phyloP scores from a whole-genome alignment of 1,284 basidiomycete species.

The Laetiporus sulphureus region DNA sequence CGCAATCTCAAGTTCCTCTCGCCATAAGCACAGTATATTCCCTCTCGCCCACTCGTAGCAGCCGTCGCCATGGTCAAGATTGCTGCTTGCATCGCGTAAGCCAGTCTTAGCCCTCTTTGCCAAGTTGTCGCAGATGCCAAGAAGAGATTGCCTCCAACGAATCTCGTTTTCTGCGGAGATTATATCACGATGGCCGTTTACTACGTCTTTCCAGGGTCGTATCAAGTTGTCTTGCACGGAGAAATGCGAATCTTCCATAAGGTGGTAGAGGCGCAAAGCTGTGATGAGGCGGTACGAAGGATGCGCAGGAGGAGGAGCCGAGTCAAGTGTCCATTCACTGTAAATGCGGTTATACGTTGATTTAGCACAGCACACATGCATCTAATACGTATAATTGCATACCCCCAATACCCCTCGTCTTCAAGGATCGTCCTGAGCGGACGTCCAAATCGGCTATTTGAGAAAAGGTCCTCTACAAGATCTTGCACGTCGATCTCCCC shows the following conservation, averaged over 20 bases:
- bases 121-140: slow-evolving; percentile 31
- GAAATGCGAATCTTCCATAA: slow-evolving; percentile 17
- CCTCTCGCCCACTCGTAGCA: slow-evolving; percentile 29
- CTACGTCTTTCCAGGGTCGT: slow-evolving; percentile 48
- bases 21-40: slow-evolving; percentile 32
- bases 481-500: slow-evolving; percentile 62
- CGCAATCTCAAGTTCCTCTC: slow-evolving; percentile 50
- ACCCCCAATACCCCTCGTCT: slow-evolving; percentile 74
- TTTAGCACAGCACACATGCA: slow-evolving; percentile 7
- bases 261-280: slow-evolving; percentile 59
- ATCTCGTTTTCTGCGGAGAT: slow-evolving; percentile 45
- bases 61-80: slow-evolving; percentile 1
- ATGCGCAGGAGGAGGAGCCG: slow-evolving; percentile 47
- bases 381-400: slow-evolving; percentile 14
- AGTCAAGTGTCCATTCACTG: slow-evolving; percentile 74
- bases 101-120: slow-evolving; percentile 24
- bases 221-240: slow-evolving; percentile 24
- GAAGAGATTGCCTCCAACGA: slow-evolving; percentile 29
- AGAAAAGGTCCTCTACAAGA: slow-evolving; percentile 44
- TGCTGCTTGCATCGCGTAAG: slow-evolving; percentile 5
- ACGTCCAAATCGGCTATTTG: slow-evolving; percentile 27
- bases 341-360: background rate
- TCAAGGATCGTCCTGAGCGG: slow-evolving; percentile 47
- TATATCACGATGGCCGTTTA: slow-evolving; percentile 35
- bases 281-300: slow-evolving; percentile 74